Evolutionary conservation across 441 rosid genomes (phyloP), one percentile per base, ranked within the genome.

Genomic region (Geranium incanum): DNA sequence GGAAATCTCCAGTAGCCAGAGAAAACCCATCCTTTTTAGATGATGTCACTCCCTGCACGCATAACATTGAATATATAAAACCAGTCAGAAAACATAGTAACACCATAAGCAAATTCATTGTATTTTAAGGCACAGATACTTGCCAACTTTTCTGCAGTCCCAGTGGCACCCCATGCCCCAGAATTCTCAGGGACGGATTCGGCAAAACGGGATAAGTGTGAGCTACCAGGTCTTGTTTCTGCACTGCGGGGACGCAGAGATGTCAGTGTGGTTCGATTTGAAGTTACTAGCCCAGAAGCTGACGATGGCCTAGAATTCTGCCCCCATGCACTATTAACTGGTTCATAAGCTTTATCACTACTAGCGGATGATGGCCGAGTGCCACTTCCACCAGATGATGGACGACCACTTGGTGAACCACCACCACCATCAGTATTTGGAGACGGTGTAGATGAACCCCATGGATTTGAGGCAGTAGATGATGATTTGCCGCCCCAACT

Each of bases 171-270:
- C 95, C 91, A 84, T 38, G 88, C 79, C 64, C 79, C 87, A 71
- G 96, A 77, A 78, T 77, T 87, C 72, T 96, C 97, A 67, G 95
- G 68, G 55, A 79, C 70, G 39, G 86, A 72, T 75, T 96, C 99
- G 63, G 98, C 97, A 81, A 96, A 96, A 52, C 99, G 93, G 11
- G 99, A 96, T 73, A 96, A 81, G 70, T 90, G 98, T 48, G 99
- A 91, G 81, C 98, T 93, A 78, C 97, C 89, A 72, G 98, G 97
- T 71, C 98, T 91, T 78, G 99, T 92, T 74, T 96, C 99, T 11
- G 98, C 99, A 85, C 99, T 96, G 70, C 85, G 91, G 60, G 99
- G 98, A 63, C 97, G 98, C 70, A 86, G 80, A 65, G 94, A 82
- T 57, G 85, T 68, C 77, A 76, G 78, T 67, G 97, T 79, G 70